Percentiles rank a stretch among this genome's conserved stretches.
Conservation (phyloP, 352 stramenopile species). For the Phytophthora fragariaefolia region DNA sequence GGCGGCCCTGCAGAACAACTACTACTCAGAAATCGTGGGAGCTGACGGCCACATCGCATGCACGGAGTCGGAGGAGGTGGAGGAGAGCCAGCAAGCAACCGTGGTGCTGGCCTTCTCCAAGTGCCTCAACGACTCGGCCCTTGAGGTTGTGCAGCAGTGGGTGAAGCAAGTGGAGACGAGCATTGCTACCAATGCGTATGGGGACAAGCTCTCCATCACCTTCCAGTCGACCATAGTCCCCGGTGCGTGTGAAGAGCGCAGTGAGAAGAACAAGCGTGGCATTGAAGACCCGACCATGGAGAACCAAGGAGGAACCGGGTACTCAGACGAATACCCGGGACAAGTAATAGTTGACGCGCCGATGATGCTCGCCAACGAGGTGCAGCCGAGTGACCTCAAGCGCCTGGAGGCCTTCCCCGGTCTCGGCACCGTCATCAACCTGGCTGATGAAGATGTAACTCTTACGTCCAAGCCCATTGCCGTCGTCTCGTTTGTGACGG, state of each 20-base stretch:
- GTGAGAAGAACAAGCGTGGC: slow-evolving; percentile 33
- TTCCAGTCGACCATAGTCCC: slow-evolving; percentile 57
- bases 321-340: background rate
- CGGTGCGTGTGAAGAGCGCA: slow-evolving; percentile 42
- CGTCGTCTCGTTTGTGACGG: slow-evolving; percentile 54
- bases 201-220: slow-evolving; percentile 5
- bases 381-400: slow-evolving; percentile 33
- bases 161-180: slow-evolving; percentile 39
- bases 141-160: slow-evolving; percentile 57
- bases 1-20: slow-evolving; percentile 8
- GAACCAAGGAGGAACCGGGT: slow-evolving; percentile 11
- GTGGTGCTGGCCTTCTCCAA: slow-evolving; percentile 75
- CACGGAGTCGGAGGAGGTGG: slow-evolving; percentile 12
- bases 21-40: slow-evolving; percentile 11
- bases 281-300: slow-evolving; percentile 23
- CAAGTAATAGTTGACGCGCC: background rate
- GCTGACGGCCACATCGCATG: slow-evolving; percentile 19
- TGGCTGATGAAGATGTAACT: slow-evolving; percentile 11
- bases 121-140: slow-evolving; percentile 51
- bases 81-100: slow-evolving; percentile 29
- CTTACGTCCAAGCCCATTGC: slow-evolving; percentile 27
- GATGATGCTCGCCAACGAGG: slow-evolving; percentile 21
- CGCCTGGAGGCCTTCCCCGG: slow-evolving; percentile 46
- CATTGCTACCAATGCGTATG: slow-evolving; percentile 6
- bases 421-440: slow-evolving; percentile 39